phyloP scores from a whole-genome alignment of 176 grass and related monocot genomes.

The Ananas comosus region DNA sequence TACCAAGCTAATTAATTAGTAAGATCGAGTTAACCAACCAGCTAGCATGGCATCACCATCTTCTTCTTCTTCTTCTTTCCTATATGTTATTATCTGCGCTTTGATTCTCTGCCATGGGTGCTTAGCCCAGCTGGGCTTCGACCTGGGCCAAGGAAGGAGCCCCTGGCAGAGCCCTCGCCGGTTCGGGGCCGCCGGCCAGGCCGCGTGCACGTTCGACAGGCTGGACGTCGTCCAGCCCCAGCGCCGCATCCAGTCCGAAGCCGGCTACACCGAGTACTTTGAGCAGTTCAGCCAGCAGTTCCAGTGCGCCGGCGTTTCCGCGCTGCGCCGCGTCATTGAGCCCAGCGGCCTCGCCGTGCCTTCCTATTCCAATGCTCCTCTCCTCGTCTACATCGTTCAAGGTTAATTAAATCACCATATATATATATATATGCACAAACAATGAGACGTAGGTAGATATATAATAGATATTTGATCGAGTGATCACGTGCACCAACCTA shows the following conservation, averaged over 20 bases:
- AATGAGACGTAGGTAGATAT: too few species aligned
- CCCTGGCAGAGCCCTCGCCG: slow-evolving; percentile 13
- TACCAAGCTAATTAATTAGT: too few species aligned
- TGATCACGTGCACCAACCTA: too few species aligned
- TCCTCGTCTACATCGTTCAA: slow-evolving; percentile 26
- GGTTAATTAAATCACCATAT: slow-evolving; percentile 3
- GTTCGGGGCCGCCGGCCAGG: slow-evolving; percentile 5
- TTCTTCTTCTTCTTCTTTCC: not conserved
- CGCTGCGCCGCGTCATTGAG: slow-evolving; percentile 17
- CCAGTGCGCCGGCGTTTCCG: slow-evolving; percentile 16
- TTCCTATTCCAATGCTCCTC: slow-evolving; percentile 21
- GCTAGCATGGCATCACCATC: not conserved
- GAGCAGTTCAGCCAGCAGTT: slow-evolving; percentile 15
- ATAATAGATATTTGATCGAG: too few species aligned
- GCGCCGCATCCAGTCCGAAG: slow-evolving; percentile 13
- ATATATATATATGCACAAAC: not conserved
- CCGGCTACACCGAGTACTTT: slow-evolving; percentile 26
- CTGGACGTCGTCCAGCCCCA: slow-evolving; percentile 13
- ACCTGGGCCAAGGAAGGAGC: slow-evolving; percentile 7
- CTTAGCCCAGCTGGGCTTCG: slow-evolving; percentile 15
- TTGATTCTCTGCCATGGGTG: slow-evolving; percentile 25
- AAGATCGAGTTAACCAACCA: not conserved
- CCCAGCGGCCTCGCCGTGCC: slow-evolving; percentile 23
- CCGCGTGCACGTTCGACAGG: slow-evolving; percentile 17
- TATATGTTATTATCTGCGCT: slow-evolving; percentile 15